phyloP scores from a whole-genome alignment of 73 alveolate genomes.

The Paramecium primaurelia region DNA sequence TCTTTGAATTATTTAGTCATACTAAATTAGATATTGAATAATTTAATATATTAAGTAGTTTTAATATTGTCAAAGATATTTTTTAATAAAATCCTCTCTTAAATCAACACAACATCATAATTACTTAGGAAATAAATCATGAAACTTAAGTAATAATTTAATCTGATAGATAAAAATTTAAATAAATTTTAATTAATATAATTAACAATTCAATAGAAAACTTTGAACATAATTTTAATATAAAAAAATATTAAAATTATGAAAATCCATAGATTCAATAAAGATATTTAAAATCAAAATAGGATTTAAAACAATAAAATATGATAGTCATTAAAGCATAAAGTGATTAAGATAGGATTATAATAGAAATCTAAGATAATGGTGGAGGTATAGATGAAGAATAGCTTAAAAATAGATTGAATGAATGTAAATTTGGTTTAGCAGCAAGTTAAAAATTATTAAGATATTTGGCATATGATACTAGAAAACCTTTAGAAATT shows the following conservation, averaged over 20 bases:
- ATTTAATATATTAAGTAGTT: not conserved
- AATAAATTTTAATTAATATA: not conserved
- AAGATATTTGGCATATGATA: not conserved
- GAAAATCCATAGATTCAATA: not conserved
- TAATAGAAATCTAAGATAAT: not conserved
- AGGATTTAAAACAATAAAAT: not conserved
- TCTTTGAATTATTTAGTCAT: not conserved
- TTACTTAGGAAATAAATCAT: not conserved
- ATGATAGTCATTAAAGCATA: not conserved
- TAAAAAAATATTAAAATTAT: not conserved
- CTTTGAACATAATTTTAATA: not conserved
- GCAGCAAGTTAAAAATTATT: not conserved
- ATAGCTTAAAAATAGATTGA: not conserved
- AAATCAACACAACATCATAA: not conserved
- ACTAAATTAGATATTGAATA: not conserved
- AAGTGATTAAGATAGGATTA: not conserved
- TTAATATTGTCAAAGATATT: not conserved
- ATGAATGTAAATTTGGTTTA: not conserved
- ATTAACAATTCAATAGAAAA: not conserved
- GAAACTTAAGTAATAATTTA: not conserved
- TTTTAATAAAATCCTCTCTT: not conserved
- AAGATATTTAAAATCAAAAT: not conserved
- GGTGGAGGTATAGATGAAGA: not conserved
- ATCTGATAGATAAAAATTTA: not conserved
- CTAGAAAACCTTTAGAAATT: not conserved